Evolutionary conservation across 2,329 filamentous ascomycete species (phyloP).

Genomic region (Madurella mycetomatis): DNA sequence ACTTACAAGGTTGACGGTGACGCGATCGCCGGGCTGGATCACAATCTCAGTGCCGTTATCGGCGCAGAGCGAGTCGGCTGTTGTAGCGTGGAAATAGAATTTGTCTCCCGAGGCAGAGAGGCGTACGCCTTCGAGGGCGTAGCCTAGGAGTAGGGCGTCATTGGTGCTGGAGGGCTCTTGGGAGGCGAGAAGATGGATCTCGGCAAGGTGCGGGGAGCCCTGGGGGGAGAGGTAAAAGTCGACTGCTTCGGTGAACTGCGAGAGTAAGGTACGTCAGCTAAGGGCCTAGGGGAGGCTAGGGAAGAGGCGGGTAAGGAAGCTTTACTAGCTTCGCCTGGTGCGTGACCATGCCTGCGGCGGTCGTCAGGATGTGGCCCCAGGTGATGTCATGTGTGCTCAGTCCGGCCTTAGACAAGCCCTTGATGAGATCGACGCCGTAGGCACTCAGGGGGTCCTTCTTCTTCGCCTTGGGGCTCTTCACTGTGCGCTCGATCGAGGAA

Average conservation of each 20-base stretch:
- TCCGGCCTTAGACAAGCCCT: conserved; percentile 59
- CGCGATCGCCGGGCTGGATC: conserved; percentile 52
- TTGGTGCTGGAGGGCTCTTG: conserved; percentile 51
- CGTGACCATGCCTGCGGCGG: conserved; percentile 61
- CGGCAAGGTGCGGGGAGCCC: conserved; percentile 51
- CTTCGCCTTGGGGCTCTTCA: conserved; percentile 52
- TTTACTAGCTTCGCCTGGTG: conserved; percentile 64
- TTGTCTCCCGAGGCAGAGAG: conserved; percentile 57
- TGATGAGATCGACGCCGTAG: conserved; percentile 63
- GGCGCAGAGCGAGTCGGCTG: conserved; percentile 42
- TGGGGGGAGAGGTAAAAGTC: conserved; percentile 65
- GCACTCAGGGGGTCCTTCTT: conserved; percentile 54
- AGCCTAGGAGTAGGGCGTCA: conserved; percentile 62
- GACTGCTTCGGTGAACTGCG: conserved; percentile 65
- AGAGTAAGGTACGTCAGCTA: conserved; percentile 3
- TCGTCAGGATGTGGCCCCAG: conserved; percentile 66
- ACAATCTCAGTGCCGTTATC: conserved; percentile 49
- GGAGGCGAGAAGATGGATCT: conserved; percentile 57
- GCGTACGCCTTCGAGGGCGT: conserved; percentile 67
- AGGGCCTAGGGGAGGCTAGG: background rate
- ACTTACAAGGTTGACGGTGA: conserved; percentile 60
- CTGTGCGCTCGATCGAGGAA: conserved; percentile 57
- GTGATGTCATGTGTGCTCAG: conserved; percentile 62
- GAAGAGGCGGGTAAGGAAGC: conserved; percentile 23
- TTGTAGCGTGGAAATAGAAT: conserved; percentile 53